Conservation (phyloP, 805 yeast genomes). For the Candida anglica region DNA sequence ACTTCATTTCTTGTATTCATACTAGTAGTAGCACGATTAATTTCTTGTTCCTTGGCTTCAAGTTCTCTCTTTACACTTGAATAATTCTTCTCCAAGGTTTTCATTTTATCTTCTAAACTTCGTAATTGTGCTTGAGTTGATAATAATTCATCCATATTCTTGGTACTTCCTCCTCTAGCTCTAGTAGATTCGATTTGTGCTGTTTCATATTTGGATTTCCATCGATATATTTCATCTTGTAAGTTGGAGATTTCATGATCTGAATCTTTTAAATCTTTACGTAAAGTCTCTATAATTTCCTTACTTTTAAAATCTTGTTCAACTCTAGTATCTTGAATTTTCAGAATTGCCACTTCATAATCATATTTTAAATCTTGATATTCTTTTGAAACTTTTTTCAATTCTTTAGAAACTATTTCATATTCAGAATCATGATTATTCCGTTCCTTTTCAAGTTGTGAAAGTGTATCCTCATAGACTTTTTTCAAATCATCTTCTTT, state of each 20-base stretch:
- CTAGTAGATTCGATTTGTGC: background rate
- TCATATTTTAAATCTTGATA: background rate
- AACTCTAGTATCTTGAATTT: constrained; percentile 1
- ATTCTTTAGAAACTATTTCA: background rate
- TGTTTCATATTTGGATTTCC: constrained; percentile 2
- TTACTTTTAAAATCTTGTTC: constrained; percentile 7
- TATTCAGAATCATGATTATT: background rate
- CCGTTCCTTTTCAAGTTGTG: background rate
- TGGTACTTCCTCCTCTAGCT: background rate
- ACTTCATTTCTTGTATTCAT: background rate
- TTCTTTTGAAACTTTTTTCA: background rate
- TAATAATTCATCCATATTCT: background rate
- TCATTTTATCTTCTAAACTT: constrained; percentile 4
- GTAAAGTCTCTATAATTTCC: constrained; percentile 2
- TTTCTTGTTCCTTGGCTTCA: too few species aligned
- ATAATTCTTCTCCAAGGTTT: constrained; percentile 4
- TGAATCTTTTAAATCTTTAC: constrained; percentile 10
- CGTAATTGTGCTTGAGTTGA: background rate
- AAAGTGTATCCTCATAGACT: background rate
- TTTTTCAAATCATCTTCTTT: background rate
- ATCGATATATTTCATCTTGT: constrained; percentile 7
- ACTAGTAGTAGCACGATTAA: constrained; percentile 6
- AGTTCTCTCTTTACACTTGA: too few species aligned
- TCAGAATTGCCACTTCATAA: background rate
- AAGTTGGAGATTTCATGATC: constrained; percentile 6